Base-by-base conservation (phyloP, 139 green algal genomes). In the Picocystis salinarum region DNA sequence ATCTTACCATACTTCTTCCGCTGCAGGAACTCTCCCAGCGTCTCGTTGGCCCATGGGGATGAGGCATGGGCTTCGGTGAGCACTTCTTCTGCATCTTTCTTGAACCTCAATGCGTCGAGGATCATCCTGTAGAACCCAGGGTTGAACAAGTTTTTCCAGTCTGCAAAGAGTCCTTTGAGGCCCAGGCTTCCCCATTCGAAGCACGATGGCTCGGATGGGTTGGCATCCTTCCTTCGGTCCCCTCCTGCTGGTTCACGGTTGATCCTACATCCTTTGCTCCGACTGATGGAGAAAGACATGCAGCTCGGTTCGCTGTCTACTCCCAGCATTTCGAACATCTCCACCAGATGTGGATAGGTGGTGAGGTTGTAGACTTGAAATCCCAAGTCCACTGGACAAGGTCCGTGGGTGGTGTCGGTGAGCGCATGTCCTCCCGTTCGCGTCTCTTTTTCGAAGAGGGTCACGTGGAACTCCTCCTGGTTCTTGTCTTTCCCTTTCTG, bases 251-350 rank as follows among this genome's bases (percentile, higher is more conserved):
- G 27, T 89, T 76, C 28, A 85, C 47, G 3, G 67, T 82, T 49
- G 1, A n/a, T n/a, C n/a, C n/a, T n/a, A n/a, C n/a, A n/a, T n/a
- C n/a, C n/a, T n/a, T n/a, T n/a, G n/a, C n/a, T n/a, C n/a, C n/a
- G n/a, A n/a, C n/a, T n/a, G n/a, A 94, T 65, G 3, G 78, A 59
- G 52, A 96, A 96, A 3, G 73, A 91, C 86, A 96, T 96, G 48
- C 93, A 77, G 0, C 64, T 83, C 0, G 62, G 59, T 69, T 91
- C 70, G 1, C 67, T 74, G 46, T 91, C 82, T 3, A 96, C 81
- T 7, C 71, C 74, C 20, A 94, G 61, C 29, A 55, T 58, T 6
- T 94, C 80, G 42, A 96, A 66, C 28, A 93, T 78, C 0, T 69
- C 78, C 23, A 92, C 66, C 18, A 96, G 36, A 64, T 96, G 67